phyloP scores from a whole-genome alignment of 2,329 filamentous ascomycete genomes.

The Ophiostoma sp. region DNA sequence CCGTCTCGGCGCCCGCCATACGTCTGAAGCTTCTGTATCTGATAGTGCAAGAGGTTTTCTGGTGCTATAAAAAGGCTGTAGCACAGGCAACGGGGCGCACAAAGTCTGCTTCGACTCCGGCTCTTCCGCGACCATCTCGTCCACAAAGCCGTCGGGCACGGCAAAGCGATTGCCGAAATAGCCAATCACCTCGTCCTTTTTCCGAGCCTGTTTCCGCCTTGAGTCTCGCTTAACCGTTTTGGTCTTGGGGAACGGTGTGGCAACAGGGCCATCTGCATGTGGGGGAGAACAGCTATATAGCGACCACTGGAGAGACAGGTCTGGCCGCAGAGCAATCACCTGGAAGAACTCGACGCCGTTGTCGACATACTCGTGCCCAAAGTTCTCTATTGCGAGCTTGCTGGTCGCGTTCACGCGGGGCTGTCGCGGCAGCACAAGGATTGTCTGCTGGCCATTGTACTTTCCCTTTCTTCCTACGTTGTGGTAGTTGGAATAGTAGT shows the following conservation, averaged over 20 bases:
- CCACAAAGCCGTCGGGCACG: slow-evolving; percentile 41
- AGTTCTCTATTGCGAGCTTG: slow-evolving; percentile 2
- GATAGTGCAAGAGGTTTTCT: neutral
- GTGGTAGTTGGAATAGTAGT: neutral
- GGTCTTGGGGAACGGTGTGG: neutral
- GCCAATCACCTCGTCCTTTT: neutral
- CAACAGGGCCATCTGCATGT: neutral
- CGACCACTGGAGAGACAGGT: slow-evolving; percentile 12
- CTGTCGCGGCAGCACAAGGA: slow-evolving; percentile 17
- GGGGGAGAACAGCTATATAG: slow-evolving; percentile 12
- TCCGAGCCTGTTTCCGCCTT: slow-evolving; percentile 11
- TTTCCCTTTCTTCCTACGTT: neutral
- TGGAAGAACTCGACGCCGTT: neutral
- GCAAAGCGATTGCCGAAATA: slow-evolving; percentile 31
- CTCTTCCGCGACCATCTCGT: slow-evolving; percentile 22
- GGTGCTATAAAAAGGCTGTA: neutral
- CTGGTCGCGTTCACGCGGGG: neutral
- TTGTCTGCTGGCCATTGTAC: slow-evolving; percentile 22
- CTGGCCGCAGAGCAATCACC: slow-evolving; percentile 1
- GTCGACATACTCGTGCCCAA: neutral
- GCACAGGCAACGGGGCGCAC: neutral
- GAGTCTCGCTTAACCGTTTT: slow-evolving; percentile 23
- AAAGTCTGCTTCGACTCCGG: neutral
- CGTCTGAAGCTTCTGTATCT: neutral
- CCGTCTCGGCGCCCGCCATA: neutral